phyloP scores from a whole-genome alignment of 2,329 filamentous ascomycete species.

The Fusarium kyushuense region DNA sequence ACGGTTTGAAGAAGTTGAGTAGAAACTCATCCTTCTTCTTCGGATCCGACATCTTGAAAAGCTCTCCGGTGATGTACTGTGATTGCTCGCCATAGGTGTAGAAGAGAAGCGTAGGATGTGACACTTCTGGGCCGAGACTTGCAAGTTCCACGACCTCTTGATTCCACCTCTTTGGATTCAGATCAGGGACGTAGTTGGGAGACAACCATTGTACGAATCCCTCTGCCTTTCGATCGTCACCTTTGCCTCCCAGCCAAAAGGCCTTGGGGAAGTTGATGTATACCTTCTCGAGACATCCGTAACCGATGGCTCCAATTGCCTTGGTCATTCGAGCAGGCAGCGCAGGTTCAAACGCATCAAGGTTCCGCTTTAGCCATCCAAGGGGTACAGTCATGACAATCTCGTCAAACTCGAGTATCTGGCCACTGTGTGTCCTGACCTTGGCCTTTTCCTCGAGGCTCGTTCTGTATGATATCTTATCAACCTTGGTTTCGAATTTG shows the following conservation, averaged over 20 bases:
- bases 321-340: slow-evolving; percentile 68
- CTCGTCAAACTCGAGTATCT: slow-evolving; percentile 70
- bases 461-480: slow-evolving; percentile 55
- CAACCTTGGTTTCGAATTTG: slow-evolving; percentile 61
- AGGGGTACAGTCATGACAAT: slow-evolving; percentile 76
- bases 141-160: slow-evolving; percentile 84
- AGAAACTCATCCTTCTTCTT: slow-evolving; percentile 67
- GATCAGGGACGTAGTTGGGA: slow-evolving; percentile 73
- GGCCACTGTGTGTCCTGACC: slow-evolving; percentile 61
- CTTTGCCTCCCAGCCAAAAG: slow-evolving; percentile 73
- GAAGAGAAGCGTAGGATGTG: slow-evolving; percentile 88
- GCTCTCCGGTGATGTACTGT: slow-evolving; percentile 61
- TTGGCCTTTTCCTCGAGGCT: slow-evolving; percentile 52
- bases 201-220: slow-evolving; percentile 82
- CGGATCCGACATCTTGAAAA: slow-evolving; percentile 57
- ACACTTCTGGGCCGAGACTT: slow-evolving; percentile 66
- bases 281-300: slow-evolving; percentile 79
- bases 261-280: slow-evolving; percentile 78
- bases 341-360: slow-evolving; percentile 69
- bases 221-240: slow-evolving; percentile 59
- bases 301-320: slow-evolving; percentile 74
- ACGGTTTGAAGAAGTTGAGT: slow-evolving; percentile 78
- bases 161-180: slow-evolving; percentile 75
- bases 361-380: slow-evolving; percentile 74
- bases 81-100: slow-evolving; percentile 78